Evolutionary conservation across 192 early-diverging fungal species (phyloP), one percentile per base, ranked within the genome.

Genomic region (Coemansia sp.): DNA sequence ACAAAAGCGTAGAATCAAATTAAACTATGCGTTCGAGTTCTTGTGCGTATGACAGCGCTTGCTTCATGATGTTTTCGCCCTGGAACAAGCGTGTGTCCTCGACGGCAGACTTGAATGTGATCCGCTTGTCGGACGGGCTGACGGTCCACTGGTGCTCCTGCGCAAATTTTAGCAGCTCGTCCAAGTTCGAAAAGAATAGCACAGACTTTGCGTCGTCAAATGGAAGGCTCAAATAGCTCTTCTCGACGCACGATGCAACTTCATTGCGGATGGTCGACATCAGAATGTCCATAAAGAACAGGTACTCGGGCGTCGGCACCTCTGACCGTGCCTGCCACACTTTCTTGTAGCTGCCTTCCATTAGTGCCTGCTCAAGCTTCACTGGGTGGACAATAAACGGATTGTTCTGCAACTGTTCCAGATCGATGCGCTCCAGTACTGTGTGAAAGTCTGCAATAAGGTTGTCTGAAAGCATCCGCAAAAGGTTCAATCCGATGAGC

Each of bases 371-470:
- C 79, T 98, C 96, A 58, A 98, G 83, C 76, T 93, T 87, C 51
- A 98, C 83, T 2, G 96, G 92, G 68, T 96, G 93, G 59, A 91
- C 89, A 71, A 98, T 94, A 60, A 88, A 93, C 31, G 87, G 71
- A 75, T 94, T 96, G 62, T 71, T 82, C 45, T 86, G 83, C 14
- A 96, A 75, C 72, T 93, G 90, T 27, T 90, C 85, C 16, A 89
- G 85, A 52, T 93, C 92, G 62, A 98, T 92, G 59, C 85, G 85
- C 62, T 98, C 97, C 31, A 98, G 84, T 66, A 94, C 89, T n/a
- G 94, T 94, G 78, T 98, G 97, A 77, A 98, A 98, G 68, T 98
- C 97, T n/a, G 95, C 90, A 64, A 98, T 89, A 23, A 91, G 84
- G 85, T 94, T 94, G 75, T 98, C 94, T 22, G 94, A 87, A 38